Conservation (phyloP, 306 rosid species). For the cucumber (Cucumis sativus) region Cucumber_9930_V3 NC_026660.2:11062501-11063000, state of each 20-base stretch:
- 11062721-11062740: background rate
- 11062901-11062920: background rate
- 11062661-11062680: background rate
- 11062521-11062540: no score
- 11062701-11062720: background rate
- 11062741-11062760: background rate
- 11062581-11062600: background rate
- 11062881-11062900: conserved; percentile 8
- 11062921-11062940: background rate
- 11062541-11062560: background rate
- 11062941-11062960: background rate
- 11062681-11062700: background rate
- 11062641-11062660: background rate
- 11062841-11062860: background rate
- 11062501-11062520: no score
- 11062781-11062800: background rate
- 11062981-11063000: conserved; percentile 16
- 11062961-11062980: background rate
- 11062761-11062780: conserved; percentile 8
- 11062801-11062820: background rate
- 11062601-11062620: no score
- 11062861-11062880: background rate
- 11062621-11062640: background rate
- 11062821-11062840: background rate
- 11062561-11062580: background rate